Percentiles rank a stretch among this genome's conserved stretches.
phyloP scores from a whole-genome alignment of 352 stramenopile genomes.

The Phytophthora constricta region DNA sequence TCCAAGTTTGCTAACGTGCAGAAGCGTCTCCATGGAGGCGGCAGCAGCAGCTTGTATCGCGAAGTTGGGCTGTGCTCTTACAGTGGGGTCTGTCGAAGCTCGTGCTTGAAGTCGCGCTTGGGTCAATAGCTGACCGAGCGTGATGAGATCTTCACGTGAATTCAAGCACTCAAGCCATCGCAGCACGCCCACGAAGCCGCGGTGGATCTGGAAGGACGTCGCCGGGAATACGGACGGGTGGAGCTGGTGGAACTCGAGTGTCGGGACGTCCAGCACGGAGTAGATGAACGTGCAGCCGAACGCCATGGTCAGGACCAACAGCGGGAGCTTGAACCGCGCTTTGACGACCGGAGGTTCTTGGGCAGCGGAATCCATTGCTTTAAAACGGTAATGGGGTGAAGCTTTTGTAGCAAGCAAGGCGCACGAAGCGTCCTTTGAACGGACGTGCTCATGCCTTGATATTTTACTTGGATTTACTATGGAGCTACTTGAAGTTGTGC shows the following conservation, averaged over 20 bases:
- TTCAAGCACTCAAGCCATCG: slow-evolving; percentile 65
- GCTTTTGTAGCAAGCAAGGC: too few species aligned
- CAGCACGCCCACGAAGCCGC: slow-evolving; percentile 56
- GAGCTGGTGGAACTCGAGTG: slow-evolving; percentile 51
- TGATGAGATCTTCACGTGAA: slow-evolving; percentile 42
- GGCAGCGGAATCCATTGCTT: neutral
- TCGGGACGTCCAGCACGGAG: slow-evolving; percentile 29
- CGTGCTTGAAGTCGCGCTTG: slow-evolving; percentile 18
- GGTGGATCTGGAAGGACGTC: slow-evolving; percentile 40
- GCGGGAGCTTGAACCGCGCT: slow-evolving; percentile 3
- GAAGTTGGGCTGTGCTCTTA: slow-evolving; percentile 3
- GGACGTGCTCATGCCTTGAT: too few species aligned
- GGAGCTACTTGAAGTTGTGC: too few species aligned
- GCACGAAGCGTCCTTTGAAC: too few species aligned
- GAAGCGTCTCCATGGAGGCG: slow-evolving; percentile 35
- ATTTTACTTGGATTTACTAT: too few species aligned
- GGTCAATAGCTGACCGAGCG: slow-evolving; percentile 33
- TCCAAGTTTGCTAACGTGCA: slow-evolving; percentile 46
- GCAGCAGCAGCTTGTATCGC: slow-evolving; percentile 24
- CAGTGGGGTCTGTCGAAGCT: neutral
- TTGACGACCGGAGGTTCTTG: neutral
- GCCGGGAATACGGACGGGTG: slow-evolving; percentile 28
- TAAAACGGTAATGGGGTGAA: too few species aligned
- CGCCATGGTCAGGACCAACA: slow-evolving; percentile 39
- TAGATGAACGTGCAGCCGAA: slow-evolving; percentile 38